A percentile compares a stretch with the other conserved stretches of the same genome.
phyloP scores from a whole-genome alignment of 2,329 filamentous ascomycete genomes.

The Sporothrix euskadiensis region DNA sequence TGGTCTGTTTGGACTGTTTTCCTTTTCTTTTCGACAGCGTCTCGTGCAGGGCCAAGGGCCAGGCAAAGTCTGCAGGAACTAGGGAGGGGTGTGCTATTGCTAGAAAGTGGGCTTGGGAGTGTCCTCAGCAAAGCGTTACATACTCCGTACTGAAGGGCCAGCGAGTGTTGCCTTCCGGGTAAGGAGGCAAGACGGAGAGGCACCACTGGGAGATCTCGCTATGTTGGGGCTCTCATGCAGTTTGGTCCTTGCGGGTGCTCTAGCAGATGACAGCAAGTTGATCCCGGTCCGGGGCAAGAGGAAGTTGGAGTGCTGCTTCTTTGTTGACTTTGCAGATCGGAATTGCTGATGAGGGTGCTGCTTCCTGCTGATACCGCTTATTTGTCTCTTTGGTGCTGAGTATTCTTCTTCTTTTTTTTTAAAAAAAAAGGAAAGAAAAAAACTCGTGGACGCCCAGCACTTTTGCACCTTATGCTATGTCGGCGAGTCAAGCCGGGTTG shows the following conservation, averaged over 20 bases:
- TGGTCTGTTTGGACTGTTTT: conserved; percentile 10
- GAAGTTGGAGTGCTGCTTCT: neutral
- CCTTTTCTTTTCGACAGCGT: conserved; percentile 19
- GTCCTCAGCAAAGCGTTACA: conserved; percentile 41
- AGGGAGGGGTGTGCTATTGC: conserved; percentile 29
- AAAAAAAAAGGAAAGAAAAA: too few relatives aligned
- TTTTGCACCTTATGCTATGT: conserved; percentile 11
- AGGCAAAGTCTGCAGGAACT: conserved; percentile 16
- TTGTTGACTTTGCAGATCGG: neutral
- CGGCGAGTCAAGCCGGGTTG: neutral
- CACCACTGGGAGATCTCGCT: conserved; percentile 42
- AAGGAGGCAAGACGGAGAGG: conserved; percentile 50
- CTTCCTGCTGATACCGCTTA: neutral
- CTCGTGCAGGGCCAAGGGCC: conserved; percentile 26
- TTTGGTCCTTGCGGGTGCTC: conserved; percentile 26
- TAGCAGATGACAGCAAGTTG: conserved; percentile 7
- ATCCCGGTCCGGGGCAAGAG: conserved; percentile 22
- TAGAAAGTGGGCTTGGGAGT: conserved; percentile 27
- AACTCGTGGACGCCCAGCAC: neutral
- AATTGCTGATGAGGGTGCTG: neutral
- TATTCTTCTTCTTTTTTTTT: conserved; percentile 6
- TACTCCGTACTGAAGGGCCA: conserved; percentile 43
- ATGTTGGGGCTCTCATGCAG: conserved; percentile 28
- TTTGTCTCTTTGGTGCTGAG: neutral
- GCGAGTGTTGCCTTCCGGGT: conserved; percentile 51